A percentile compares a stretch with the other conserved stretches of the same genome.
These are phyloP conservation scores for Hypoxylon lenormandii DNA, from an alignment of 495 filamentous ascomycete species.

Conservation along the genomic window DNA sequence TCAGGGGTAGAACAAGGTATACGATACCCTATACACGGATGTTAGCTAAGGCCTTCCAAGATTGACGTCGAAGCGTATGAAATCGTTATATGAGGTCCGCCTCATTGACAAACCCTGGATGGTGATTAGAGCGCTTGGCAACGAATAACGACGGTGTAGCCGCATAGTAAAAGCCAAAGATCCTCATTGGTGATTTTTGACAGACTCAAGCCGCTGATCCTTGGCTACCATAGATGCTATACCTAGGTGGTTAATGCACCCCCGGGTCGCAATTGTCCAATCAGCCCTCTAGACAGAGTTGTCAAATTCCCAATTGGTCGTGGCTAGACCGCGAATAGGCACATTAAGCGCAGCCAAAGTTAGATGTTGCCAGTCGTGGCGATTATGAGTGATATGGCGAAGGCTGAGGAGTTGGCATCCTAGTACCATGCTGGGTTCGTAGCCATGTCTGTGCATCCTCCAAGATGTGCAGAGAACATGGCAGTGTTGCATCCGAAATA, in stretches of 20 bases:
- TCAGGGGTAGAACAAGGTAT: neutral
- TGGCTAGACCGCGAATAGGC: neutral
- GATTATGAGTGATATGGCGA: neutral
- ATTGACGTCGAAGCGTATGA: neutral
- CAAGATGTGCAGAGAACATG: constrained; percentile 9
- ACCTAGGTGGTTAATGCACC: no score
- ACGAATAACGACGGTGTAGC: no score
- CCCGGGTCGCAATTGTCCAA: no score
- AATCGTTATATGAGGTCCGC: neutral
- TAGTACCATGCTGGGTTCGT: constrained; percentile 3
- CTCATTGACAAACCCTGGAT: neutral
- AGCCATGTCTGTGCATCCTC: constrained; percentile 4
- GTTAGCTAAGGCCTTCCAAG: neutral
- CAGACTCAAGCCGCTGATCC: no score
- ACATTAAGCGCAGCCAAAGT: neutral
- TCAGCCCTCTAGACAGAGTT: neutral
- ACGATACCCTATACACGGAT: neutral
- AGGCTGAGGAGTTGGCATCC: constrained; percentile 3
- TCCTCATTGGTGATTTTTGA: no score
- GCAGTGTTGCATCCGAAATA: constrained; percentile 26
- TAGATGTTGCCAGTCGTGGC: constrained; percentile 1
- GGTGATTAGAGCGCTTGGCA: no score
- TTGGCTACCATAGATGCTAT: no score
- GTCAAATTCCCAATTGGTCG: neutral
- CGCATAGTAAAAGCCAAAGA: no score